phyloP scores from a whole-genome alignment of 2,329 filamentous ascomycete species.

The Phaeosphaeria sp. region DNA sequence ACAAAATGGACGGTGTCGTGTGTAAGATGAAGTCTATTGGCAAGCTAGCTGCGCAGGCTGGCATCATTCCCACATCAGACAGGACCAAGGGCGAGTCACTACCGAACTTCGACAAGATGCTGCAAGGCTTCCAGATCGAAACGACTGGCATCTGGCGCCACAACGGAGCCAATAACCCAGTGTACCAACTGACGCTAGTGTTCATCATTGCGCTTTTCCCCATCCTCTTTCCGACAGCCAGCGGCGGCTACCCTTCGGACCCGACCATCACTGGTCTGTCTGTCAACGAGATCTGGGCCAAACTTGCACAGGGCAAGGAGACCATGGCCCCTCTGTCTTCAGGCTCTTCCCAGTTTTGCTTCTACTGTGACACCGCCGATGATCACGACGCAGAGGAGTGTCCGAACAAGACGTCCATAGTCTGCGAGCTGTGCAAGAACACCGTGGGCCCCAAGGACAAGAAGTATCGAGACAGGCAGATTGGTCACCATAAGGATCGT shows the following conservation, averaged over 20 bases:
- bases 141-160: background rate
- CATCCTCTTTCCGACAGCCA: background rate
- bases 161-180: conserved; percentile 2
- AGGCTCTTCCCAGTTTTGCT: too few relatives aligned
- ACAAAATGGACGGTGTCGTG: too few relatives aligned
- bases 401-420: too few relatives aligned
- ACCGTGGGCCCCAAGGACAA: too few relatives aligned
- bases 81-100: background rate
- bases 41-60: background rate
- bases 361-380: too few relatives aligned
- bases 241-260: background rate
- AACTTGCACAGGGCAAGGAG: too few relatives aligned
- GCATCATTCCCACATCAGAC: background rate
- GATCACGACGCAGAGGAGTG: too few relatives aligned
- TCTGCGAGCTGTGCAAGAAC: too few relatives aligned
- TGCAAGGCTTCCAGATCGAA: background rate
- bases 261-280: background rate
- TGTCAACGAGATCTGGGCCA: background rate
- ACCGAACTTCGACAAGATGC: background rate
- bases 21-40: too few relatives aligned
- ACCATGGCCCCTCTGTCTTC: too few relatives aligned
- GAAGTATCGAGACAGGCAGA: too few relatives aligned
- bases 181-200: conserved; percentile 2
- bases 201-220: background rate
- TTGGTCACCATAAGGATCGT: too few relatives aligned